A percentile compares a stretch with the other conserved stretches of the same genome.
phyloP scores from a whole-genome alignment of 164 flowering plant genomes.

The Magnolia sinica region DNA sequence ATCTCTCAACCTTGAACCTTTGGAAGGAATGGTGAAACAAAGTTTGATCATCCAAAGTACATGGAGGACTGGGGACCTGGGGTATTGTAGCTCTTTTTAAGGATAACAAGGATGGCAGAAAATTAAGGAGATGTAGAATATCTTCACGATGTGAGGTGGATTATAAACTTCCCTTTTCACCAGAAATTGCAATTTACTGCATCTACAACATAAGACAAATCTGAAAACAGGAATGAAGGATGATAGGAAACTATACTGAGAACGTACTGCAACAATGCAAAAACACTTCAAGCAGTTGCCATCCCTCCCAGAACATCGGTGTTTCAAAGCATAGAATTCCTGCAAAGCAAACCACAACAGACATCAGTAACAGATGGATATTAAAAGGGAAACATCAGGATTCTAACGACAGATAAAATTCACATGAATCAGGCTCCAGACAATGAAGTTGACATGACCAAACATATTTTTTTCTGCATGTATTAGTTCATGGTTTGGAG shows the following conservation, averaged over 20 bases:
- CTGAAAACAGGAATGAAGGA: neutral
- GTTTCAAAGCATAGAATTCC: constrained; percentile 64
- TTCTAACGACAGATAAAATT: neutral
- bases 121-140: neutral
- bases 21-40: too few species aligned
- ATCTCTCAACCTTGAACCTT: too few species aligned
- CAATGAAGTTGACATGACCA: neutral
- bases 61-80: too few species aligned
- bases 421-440: neutral
- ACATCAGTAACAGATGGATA: constrained; percentile 1
- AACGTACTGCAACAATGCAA: constrained; percentile 58
- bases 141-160: too few species aligned
- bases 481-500: neutral
- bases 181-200: neutral
- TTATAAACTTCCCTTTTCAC: neutral
- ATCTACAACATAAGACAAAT: neutral
- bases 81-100: too few species aligned
- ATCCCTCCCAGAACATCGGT: constrained; percentile 47
- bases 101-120: neutral
- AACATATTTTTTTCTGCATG: neutral
- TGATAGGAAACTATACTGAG: neutral
- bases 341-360: constrained; percentile 16
- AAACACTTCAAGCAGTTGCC: constrained; percentile 56
- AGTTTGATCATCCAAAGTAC: too few species aligned
- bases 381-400: neutral